Base-by-base conservation (phyloP, 177 flowering plant species). In the Vitis hybrid region DNA sequence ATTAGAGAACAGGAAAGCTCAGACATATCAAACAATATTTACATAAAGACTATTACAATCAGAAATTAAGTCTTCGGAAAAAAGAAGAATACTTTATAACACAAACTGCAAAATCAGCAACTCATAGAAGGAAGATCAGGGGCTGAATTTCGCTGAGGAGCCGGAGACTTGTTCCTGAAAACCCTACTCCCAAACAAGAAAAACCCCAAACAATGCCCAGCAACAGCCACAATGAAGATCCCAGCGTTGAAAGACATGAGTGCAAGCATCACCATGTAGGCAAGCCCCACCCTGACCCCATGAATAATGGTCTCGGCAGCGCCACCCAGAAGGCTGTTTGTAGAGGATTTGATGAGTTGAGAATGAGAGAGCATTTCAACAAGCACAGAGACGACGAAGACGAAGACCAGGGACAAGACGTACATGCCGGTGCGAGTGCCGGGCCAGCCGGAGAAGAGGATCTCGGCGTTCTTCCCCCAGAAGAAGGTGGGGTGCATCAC, bases 211-310 rank as follows among this genome's bases (percentile, higher is more conserved):
- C 32, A 13, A 55, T 70, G 73, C 6, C 73, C 73, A 17, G 56
- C 72, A 5, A 70, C 63, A 12, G 79, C 79, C 3, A 64, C 77
- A 13, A 70, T 27, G 21, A 79, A 73, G 8, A 73, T 50, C 8
- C 81, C 79, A 30, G 52, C 57, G 56, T 80, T 80, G 60, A 69
- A 78, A 9, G 79, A 75, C 81, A 77, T 78, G 49, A 80, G 70
- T 2, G 79, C 61, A 11, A 77, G 77, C 83, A 77, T 80, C 14
- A 78, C 68, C 74, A 78, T 8, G 71, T 80, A 80, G 50, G 60
- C 75, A 4, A 80, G 56, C 30, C 65, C 81, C 77, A 75, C 68
- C 6, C 78, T 66, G 15, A 80, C 2, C 0, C 69, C 77, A 51
- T 75, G 68, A 14, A 73, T n/a, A 27, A 21, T 32, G 3, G 77